Percentiles rank a stretch among this genome's conserved stretches.
phyloP scores from a whole-genome alignment of 306 rosid genomes.

The Lathyrus tuberosus region DNA sequence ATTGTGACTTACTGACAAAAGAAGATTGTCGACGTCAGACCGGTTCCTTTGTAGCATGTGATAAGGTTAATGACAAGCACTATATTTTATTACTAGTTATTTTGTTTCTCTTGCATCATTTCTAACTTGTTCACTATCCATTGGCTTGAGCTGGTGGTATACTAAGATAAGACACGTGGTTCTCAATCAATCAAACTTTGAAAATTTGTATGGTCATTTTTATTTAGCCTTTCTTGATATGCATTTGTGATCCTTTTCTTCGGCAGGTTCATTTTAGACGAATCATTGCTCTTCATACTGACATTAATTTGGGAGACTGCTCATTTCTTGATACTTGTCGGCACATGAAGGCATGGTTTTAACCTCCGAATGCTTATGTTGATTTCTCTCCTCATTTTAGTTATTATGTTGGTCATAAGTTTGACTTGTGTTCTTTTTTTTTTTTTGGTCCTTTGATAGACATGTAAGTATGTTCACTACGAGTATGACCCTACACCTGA shows the following conservation, averaged over 20 bases:
- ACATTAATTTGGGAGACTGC: conserved; percentile 94
- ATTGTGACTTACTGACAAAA: conserved; percentile 88
- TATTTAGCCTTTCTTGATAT: conserved; percentile 16
- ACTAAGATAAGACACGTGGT: conserved; percentile 3
- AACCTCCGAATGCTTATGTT: not conserved
- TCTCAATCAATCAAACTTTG: conserved; percentile 8
- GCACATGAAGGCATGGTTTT: conserved; percentile 86
- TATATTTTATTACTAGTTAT: conserved; percentile 22
- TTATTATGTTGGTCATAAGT: conserved; percentile 6
- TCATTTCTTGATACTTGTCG: conserved; percentile 98
- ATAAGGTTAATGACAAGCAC: conserved; percentile 65
- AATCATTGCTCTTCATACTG: conserved; percentile 94
- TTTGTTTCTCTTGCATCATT: conserved; percentile 12
- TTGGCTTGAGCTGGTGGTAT: conserved; percentile 12
- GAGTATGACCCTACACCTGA: conserved; percentile 93
- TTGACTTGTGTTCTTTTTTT: conserved; percentile 29
- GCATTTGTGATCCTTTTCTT: conserved; percentile 34
- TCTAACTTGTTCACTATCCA: not conserved
- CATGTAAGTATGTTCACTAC: conserved; percentile 96
- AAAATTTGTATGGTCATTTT: not conserved
- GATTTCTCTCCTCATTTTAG: conserved; percentile 14
- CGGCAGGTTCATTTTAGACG: conserved; percentile 94
- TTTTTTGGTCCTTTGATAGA: conserved; percentile 52
- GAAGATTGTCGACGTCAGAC: conserved; percentile 92
- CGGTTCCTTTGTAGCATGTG: conserved; percentile 84